phyloP scores from a whole-genome alignment of 768 basidiomycete species.

The Lactifluus volemus region DNA sequence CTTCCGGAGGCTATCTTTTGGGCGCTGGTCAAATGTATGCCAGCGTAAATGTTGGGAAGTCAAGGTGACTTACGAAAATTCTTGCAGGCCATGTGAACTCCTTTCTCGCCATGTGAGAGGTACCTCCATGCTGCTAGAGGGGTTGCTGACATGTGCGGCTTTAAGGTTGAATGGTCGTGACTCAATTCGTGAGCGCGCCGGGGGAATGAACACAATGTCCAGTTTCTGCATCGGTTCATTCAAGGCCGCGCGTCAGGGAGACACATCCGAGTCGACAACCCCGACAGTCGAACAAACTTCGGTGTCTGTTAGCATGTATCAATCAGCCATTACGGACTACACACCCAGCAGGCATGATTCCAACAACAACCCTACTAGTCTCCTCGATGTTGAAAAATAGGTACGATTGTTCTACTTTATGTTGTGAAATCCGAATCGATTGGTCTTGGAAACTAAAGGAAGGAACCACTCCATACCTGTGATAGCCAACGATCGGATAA shows the following conservation, averaged over 20 bases:
- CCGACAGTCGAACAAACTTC: not conserved
- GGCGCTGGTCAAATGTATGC: conserved; percentile 42
- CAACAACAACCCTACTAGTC: too few species aligned
- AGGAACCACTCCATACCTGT: not conserved
- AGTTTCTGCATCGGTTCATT: not conserved
- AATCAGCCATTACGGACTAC: not conserved
- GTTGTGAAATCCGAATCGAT: not conserved
- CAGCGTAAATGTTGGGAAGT: not conserved
- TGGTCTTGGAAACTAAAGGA: not conserved
- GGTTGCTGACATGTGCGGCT: not conserved
- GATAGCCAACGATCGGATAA: too few species aligned
- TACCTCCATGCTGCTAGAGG: not conserved
- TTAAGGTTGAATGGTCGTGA: conserved; percentile 9
- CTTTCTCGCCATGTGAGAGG: conserved; percentile 39
- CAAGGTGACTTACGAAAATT: not conserved
- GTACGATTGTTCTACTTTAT: not conserved
- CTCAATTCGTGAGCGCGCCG: not conserved
- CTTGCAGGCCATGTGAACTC: conserved; percentile 43
- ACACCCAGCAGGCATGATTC: not conserved
- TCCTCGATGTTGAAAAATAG: not conserved
- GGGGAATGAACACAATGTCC: too few species aligned
- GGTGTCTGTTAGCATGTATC: not conserved
- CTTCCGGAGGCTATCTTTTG: conserved; percentile 44
- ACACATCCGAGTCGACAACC: not conserved
- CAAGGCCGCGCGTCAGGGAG: not conserved